These are phyloP conservation scores for Dactylellina drechsleri DNA, from an alignment of 2,329 filamentous ascomycete genomes.

Conservation along the genomic window DNA sequence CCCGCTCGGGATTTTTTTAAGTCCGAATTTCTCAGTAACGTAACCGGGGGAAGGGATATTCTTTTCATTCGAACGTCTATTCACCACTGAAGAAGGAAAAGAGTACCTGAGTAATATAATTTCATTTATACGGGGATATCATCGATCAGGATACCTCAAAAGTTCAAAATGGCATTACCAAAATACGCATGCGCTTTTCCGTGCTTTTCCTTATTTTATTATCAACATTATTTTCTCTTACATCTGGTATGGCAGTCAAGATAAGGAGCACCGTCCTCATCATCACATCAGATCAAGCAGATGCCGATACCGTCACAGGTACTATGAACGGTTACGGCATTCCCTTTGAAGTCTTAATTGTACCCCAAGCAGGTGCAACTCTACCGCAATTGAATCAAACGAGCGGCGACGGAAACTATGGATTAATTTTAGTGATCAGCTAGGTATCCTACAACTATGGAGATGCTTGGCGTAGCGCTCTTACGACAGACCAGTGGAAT, in stretches of 20 bases:
- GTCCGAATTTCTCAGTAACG: no score
- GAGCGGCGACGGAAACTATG: slow-evolving; percentile 67
- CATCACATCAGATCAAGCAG: slow-evolving; percentile 65
- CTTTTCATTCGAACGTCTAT: neutral
- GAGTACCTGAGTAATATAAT: no score
- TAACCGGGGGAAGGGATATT: neutral
- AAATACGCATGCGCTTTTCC: slow-evolving; percentile 6
- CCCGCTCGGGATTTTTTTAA: no score
- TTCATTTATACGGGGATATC: neutral
- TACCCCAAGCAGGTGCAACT: slow-evolving; percentile 67
- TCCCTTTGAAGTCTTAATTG: slow-evolving; percentile 67
- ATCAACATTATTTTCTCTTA: slow-evolving; percentile 4
- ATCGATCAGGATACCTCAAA: slow-evolving; percentile 4
- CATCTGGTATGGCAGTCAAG: slow-evolving; percentile 36
- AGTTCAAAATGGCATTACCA: neutral
- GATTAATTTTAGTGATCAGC: slow-evolving; percentile 68
- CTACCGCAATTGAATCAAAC: slow-evolving; percentile 68
- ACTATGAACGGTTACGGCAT: slow-evolving; percentile 72
- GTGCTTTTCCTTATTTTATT: slow-evolving; percentile 15
- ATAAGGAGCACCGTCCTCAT: slow-evolving; percentile 67
- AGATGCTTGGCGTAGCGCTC: slow-evolving; percentile 65
- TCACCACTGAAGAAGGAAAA: no score
- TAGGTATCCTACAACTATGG: slow-evolving; percentile 69
- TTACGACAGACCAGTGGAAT: slow-evolving; percentile 69
- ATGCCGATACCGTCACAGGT: slow-evolving; percentile 65